Evolutionary conservation across 495 filamentous ascomycete species (phyloP).

Genomic region (Oidiodendron maius): DNA sequence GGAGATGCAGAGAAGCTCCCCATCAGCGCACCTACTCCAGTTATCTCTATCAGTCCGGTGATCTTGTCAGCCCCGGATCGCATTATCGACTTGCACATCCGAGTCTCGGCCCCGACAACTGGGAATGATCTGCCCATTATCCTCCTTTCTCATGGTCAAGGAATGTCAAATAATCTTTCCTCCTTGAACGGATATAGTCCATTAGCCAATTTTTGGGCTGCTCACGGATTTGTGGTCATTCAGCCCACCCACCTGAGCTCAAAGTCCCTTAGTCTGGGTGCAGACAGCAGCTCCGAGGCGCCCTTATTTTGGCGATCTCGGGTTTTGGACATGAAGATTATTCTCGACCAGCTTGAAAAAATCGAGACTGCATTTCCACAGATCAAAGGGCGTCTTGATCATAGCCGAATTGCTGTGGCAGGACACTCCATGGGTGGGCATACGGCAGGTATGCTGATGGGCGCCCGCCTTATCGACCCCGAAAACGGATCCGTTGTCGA

Average conservation of each 20-base stretch:
- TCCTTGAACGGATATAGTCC: slow-evolving; percentile 39
- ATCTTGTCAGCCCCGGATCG: slow-evolving; percentile 26
- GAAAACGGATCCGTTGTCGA: slow-evolving; percentile 14
- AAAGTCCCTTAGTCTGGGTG: slow-evolving; percentile 22
- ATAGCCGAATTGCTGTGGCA: slow-evolving; percentile 29
- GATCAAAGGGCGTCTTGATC: slow-evolving; percentile 30
- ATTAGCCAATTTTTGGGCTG: slow-evolving; percentile 38
- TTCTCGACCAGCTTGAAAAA: slow-evolving; percentile 31
- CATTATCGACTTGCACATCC: slow-evolving; percentile 26
- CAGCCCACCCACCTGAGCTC: slow-evolving; percentile 41
- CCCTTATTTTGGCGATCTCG: slow-evolving; percentile 29
- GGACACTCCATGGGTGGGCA: slow-evolving; percentile 37
- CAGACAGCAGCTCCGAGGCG: background rate
- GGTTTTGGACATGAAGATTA: slow-evolving; percentile 28
- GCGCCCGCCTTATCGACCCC: slow-evolving; percentile 28
- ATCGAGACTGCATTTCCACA: slow-evolving; percentile 30
- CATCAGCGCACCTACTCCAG: slow-evolving; percentile 22
- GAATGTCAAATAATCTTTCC: slow-evolving; percentile 35
- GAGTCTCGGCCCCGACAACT: slow-evolving; percentile 26
- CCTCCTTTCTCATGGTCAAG: slow-evolving; percentile 32
- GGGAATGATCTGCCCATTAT: slow-evolving; percentile 34
- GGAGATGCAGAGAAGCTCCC: slow-evolving; percentile 34
- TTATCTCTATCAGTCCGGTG: slow-evolving; percentile 35
- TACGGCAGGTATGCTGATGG: slow-evolving; percentile 31
- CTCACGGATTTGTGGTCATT: slow-evolving; percentile 40